Conservation (phyloP, 2,329 filamentous ascomycete species). For the Blastomyces silverae region DNA sequence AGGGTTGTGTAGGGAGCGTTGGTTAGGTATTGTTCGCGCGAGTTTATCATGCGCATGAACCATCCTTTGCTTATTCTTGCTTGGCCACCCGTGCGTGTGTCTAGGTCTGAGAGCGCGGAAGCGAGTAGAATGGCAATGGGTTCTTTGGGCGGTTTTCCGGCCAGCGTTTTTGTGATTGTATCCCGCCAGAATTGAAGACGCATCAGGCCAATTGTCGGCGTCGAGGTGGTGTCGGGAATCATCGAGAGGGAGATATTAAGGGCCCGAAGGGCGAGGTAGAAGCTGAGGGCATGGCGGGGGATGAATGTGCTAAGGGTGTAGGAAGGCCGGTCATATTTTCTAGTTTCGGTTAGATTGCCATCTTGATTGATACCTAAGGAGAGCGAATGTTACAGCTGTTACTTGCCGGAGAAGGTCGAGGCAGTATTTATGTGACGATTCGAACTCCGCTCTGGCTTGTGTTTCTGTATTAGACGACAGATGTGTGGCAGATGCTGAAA, state of each 20-base stretch:
- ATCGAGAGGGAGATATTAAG: slow-evolving; percentile 89
- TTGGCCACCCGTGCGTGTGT: slow-evolving; percentile 41
- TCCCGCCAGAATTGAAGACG: slow-evolving; percentile 96
- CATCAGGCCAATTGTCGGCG: slow-evolving; percentile 76
- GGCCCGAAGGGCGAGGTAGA: slow-evolving; percentile 83
- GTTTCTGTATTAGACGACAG: slow-evolving; percentile 18
- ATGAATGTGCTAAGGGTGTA: slow-evolving; percentile 81
- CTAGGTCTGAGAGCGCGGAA: slow-evolving; percentile 58
- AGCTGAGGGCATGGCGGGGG: slow-evolving; percentile 64
- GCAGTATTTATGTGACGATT: slow-evolving; percentile 53
- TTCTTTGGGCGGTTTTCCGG: slow-evolving; percentile 74
- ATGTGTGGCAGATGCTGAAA: slow-evolving; percentile 24
- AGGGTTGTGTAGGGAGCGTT: slow-evolving; percentile 74
- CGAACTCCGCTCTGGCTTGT: slow-evolving; percentile 44
- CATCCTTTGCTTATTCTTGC: slow-evolving; percentile 60
- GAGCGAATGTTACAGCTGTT: background rate
- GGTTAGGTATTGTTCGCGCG: slow-evolving; percentile 73
- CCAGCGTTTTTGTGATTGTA: slow-evolving; percentile 68
- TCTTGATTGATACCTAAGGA: background rate
- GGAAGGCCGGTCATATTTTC: slow-evolving; percentile 82
- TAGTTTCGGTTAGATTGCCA: slow-evolving; percentile 32
- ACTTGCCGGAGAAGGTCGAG: slow-evolving; percentile 50
- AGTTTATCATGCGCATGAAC: slow-evolving; percentile 69
- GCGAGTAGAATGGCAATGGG: slow-evolving; percentile 81
- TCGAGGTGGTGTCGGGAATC: slow-evolving; percentile 83